Evolutionary conservation across 441 rosid species (phyloP).

Genomic region (Bruguiera hainesii): DNA sequence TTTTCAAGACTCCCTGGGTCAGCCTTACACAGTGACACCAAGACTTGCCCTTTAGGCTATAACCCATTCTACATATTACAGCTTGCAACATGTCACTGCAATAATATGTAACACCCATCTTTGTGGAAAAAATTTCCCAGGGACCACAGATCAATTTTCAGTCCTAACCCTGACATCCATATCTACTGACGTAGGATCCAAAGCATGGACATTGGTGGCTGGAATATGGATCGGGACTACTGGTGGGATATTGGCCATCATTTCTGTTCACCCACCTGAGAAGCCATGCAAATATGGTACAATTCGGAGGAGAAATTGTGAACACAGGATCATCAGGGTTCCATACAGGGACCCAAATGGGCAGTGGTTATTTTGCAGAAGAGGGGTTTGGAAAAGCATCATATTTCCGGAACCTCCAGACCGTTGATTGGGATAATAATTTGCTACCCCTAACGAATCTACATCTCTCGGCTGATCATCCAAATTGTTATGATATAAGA

Average conservation of each 20-base stretch:
- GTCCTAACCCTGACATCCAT: not conserved
- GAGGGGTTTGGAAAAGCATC: slow-evolving; percentile 84
- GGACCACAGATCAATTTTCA: slow-evolving; percentile 2
- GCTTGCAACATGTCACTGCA: too few species aligned
- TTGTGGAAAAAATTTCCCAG: not conserved
- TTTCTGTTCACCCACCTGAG: slow-evolving; percentile 72
- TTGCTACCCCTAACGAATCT: slow-evolving; percentile 67
- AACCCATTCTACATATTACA: too few species aligned
- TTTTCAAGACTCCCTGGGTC: too few species aligned
- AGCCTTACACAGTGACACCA: too few species aligned
- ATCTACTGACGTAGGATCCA: slow-evolving; percentile 66
- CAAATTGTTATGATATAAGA: slow-evolving; percentile 78
- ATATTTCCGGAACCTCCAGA: slow-evolving; percentile 77
- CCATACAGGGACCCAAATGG: slow-evolving; percentile 91
- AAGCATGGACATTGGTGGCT: slow-evolving; percentile 99
- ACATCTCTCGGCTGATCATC: slow-evolving; percentile 73
- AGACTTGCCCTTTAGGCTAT: too few species aligned
- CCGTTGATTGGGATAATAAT: slow-evolving; percentile 94
- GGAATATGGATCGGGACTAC: slow-evolving; percentile 79
- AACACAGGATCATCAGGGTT: slow-evolving; percentile 61
- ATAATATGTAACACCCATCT: not conserved
- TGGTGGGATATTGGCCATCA: slow-evolving; percentile 97
- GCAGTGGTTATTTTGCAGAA: slow-evolving; percentile 85
- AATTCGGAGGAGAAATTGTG: slow-evolving; percentile 92
- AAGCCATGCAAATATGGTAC: slow-evolving; percentile 91